Conservation (phyloP, 305 asterid species). For the Solanum hybrid region DNA sequence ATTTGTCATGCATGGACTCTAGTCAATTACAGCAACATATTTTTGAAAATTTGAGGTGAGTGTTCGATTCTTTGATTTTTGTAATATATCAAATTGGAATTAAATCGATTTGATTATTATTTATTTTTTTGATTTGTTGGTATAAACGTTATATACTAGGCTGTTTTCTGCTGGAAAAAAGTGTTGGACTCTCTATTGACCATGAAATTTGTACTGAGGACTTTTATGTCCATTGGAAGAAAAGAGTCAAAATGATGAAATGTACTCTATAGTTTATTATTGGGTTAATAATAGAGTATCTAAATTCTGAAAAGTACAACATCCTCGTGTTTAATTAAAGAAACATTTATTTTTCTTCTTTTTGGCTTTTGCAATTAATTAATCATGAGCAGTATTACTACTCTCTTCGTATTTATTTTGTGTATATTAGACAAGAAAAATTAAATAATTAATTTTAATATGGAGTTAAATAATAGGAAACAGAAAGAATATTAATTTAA, state of each 20-base stretch:
- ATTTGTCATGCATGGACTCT: background rate
- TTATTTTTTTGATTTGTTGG: too few relatives aligned
- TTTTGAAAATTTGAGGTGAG: background rate
- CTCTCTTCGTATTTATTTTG: background rate
- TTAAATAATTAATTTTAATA: too few relatives aligned
- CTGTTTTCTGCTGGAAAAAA: background rate
- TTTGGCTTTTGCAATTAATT: background rate
- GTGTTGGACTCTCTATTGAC: background rate
- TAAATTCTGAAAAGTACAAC: background rate
- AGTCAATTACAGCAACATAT: background rate
- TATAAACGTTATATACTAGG: background rate
- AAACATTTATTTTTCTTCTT: background rate
- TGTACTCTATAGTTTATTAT: background rate
- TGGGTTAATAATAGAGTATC: background rate
- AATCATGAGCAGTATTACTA: background rate
- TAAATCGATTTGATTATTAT: too few relatives aligned
- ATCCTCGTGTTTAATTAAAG: background rate
- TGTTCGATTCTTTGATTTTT: too few relatives aligned
- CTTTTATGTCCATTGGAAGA: background rate
- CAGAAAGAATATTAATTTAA: background rate
- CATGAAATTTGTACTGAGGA: background rate
- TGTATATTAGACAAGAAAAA: background rate
- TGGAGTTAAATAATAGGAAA: too few relatives aligned
- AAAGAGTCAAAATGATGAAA: background rate
- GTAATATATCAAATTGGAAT: too few relatives aligned